These are phyloP conservation scores for Stephanodiscus minutulus DNA, from an alignment of 108 stramenopile genomes.

Conservation along the genomic window DNA sequence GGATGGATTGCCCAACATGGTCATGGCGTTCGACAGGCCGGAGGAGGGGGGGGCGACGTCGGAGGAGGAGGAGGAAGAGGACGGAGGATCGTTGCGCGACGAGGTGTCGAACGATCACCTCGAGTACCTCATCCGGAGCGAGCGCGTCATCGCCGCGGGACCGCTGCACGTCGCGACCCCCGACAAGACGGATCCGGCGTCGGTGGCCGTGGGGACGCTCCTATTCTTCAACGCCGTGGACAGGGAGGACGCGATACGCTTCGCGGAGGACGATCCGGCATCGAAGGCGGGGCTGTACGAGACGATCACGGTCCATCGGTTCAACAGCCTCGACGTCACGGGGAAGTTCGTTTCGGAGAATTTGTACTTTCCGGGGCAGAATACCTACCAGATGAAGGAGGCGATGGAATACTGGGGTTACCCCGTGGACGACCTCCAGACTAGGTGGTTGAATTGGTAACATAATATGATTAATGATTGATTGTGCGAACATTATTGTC, in stretches of 20 bases:
- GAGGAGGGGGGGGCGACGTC: constrained; percentile 53
- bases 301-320: constrained; percentile 74
- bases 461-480: no score
- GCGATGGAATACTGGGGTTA: constrained; percentile 84
- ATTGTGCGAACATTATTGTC: no score
- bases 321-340: constrained; percentile 78
- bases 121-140: constrained; percentile 78
- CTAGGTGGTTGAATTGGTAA: constrained; percentile 85
- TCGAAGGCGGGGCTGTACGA: constrained; percentile 74
- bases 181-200: constrained; percentile 70
- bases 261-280: constrained; percentile 76
- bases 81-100: no score
- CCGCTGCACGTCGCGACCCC: constrained; percentile 76
- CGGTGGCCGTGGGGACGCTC: constrained; percentile 70
- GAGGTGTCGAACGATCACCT: constrained; percentile 54
- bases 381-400: constrained; percentile 81
- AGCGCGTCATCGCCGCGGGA: constrained; percentile 72
- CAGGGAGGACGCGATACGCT: constrained; percentile 76
- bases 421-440: constrained; percentile 77
- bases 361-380: constrained; percentile 52
- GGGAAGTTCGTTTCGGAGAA: constrained; percentile 85
- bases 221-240: constrained; percentile 81
- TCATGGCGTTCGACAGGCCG: constrained; percentile 66
- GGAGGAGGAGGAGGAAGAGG: no score
- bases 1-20: constrained; percentile 67